Conservation (phyloP, 2,329 filamentous ascomycete genomes). For the Apiospora marii region DNA sequence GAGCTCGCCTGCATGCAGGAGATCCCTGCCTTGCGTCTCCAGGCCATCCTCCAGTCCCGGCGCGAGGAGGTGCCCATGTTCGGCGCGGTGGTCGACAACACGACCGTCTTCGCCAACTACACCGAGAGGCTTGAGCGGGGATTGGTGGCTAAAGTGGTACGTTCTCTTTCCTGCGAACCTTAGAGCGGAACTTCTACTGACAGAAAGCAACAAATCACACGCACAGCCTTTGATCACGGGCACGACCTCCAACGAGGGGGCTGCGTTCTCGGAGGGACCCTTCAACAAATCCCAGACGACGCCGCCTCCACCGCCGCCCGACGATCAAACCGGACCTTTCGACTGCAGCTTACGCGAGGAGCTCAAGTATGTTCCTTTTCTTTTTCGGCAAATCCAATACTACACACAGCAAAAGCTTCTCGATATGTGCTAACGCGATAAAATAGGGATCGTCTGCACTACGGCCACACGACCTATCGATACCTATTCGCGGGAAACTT, state of each 20-base stretch:
- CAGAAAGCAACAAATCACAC: neutral
- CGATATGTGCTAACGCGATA: neutral
- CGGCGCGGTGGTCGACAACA: constrained; percentile 24
- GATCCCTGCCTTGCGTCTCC: constrained; percentile 30
- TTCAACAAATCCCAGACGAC: neutral
- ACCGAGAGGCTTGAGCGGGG: constrained; percentile 27
- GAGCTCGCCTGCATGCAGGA: constrained; percentile 39
- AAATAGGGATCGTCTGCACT: neutral
- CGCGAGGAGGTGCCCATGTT: constrained; percentile 27
- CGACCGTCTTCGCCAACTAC: constrained; percentile 28
- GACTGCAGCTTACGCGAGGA: constrained; percentile 5
- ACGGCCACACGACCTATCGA: constrained; percentile 40
- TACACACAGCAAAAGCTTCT: neutral
- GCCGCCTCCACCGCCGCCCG: constrained; percentile 19
- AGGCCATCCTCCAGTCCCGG: constrained; percentile 27
- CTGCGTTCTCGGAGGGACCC: constrained; percentile 28
- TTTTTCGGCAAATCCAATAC: neutral
- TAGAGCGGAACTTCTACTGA: no score
- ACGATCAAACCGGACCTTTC: constrained; percentile 18
- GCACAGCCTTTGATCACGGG: constrained; percentile 37
- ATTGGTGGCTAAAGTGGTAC: constrained; percentile 31
- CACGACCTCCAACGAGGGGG: constrained; percentile 37
- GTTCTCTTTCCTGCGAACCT: no score
- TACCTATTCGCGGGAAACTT: constrained; percentile 49
- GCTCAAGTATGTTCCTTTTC: neutral